phyloP scores from a whole-genome alignment of 2,329 filamentous ascomycete genomes.

The Dichotomopilus funicola region DNA sequence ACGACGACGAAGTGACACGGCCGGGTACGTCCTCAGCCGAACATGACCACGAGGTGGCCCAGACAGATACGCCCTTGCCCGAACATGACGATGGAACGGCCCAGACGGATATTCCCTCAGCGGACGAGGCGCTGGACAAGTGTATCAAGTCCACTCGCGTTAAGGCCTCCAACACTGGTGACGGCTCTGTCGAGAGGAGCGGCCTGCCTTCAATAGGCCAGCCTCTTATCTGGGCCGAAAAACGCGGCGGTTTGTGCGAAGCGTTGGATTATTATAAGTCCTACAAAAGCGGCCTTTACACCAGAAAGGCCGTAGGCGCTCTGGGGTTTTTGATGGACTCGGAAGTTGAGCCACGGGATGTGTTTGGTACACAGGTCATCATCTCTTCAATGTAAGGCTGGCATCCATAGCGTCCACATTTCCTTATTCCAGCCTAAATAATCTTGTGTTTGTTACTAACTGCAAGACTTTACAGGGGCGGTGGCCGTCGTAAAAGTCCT shows the following conservation, averaged over 20 bases:
- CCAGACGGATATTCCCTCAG: too few relatives aligned
- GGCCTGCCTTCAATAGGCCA: not conserved
- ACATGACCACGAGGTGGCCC: too few relatives aligned
- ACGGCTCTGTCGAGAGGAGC: too few relatives aligned
- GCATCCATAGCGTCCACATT: not conserved
- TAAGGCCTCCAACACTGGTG: too few relatives aligned
- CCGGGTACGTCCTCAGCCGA: too few relatives aligned
- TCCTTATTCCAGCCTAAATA: too few relatives aligned
- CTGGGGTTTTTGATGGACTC: slow-evolving; percentile 55
- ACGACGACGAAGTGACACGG: too few relatives aligned
- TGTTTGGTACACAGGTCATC: slow-evolving; percentile 54
- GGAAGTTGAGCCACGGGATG: slow-evolving; percentile 47
- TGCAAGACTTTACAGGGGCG: slow-evolving; percentile 37
- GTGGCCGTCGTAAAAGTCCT: slow-evolving; percentile 42
- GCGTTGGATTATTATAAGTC: slow-evolving; percentile 55
- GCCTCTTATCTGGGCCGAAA: slow-evolving; percentile 46
- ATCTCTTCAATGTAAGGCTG: slow-evolving; percentile 54
- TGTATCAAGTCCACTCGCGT: too few relatives aligned
- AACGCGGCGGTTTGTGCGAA: slow-evolving; percentile 56
- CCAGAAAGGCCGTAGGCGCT: slow-evolving; percentile 37
- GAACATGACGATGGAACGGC: too few relatives aligned
- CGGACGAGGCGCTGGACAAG: too few relatives aligned
- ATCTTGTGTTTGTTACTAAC: not conserved
- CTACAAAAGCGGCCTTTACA: slow-evolving; percentile 55
- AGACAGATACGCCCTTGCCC: too few relatives aligned